These are phyloP conservation scores for Trichoderma sp. DNA, from an alignment of 2,329 filamentous ascomycete genomes.

Conservation along the genomic window DNA sequence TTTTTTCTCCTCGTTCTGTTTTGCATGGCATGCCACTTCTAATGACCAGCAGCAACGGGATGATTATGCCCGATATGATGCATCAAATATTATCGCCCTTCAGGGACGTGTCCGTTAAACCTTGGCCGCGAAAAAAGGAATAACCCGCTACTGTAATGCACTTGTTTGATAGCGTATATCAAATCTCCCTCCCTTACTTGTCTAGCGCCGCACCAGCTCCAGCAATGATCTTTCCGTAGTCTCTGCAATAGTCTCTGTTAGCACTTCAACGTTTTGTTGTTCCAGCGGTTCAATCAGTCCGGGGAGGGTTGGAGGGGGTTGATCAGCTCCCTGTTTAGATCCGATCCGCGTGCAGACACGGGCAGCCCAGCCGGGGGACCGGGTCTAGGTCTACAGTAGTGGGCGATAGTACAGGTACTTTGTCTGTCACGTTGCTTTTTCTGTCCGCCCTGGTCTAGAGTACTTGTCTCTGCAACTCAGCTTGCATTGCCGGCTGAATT, in stretches of 20 bases:
- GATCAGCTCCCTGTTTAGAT: slow-evolving; percentile 7
- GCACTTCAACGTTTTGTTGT: not conserved
- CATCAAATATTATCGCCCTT: not conserved
- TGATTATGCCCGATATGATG: not conserved
- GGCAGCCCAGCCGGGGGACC: not conserved
- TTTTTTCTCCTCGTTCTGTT: not conserved
- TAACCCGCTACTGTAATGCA: not conserved
- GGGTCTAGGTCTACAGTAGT: slow-evolving; percentile 1
- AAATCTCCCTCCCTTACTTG: not conserved
- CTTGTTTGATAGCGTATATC: not conserved
- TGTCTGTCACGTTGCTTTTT: not conserved
- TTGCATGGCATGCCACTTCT: not conserved
- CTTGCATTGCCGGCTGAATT: not conserved
- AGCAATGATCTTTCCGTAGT: not conserved
- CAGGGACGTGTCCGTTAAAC: not conserved
- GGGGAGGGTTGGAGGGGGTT: not conserved
- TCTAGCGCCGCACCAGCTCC: not conserved
- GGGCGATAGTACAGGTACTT: not conserved
- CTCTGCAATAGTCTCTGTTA: not conserved
- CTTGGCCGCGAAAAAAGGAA: not conserved
- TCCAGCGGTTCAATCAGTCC: not conserved
- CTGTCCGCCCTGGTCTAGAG: not conserved
- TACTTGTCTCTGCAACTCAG: not conserved
- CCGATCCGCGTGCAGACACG: slow-evolving; percentile 19
- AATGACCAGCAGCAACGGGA: not conserved